Conservation (phyloP, 306 rosid species). For the Dalbergia cochinchinensis region DNA sequence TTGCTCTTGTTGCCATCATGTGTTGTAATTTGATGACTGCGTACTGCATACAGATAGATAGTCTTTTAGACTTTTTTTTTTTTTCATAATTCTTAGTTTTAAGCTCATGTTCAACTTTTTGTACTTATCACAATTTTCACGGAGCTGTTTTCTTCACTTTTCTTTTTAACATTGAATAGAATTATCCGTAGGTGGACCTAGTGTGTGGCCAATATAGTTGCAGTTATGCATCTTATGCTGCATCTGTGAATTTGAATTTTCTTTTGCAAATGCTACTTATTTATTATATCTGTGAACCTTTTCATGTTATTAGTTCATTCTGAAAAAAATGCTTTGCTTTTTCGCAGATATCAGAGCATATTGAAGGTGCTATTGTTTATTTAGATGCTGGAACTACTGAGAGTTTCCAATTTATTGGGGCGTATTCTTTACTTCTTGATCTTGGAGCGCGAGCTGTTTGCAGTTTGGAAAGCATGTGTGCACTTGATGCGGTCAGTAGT, state of each 20-base stretch:
- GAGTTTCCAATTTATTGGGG: conserved; percentile 83
- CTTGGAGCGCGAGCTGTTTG: conserved; percentile 79
- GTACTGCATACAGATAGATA: background rate
- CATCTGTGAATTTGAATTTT: conserved; percentile 29
- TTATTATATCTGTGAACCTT: conserved; percentile 23
- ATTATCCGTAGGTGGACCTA: background rate
- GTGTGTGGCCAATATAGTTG: conserved; percentile 11
- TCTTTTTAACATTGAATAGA: background rate
- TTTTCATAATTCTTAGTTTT: background rate
- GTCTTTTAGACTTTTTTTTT: background rate
- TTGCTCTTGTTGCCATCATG: background rate
- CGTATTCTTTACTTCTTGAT: conserved; percentile 73
- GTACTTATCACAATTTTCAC: background rate
- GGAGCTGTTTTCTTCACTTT: background rate
- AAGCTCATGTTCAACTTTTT: background rate
- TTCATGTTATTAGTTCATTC: background rate
- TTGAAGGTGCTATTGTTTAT: conserved; percentile 78
- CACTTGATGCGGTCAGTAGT: conserved; percentile 68
- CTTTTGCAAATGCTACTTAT: background rate
- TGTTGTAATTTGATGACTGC: conserved; percentile 5
- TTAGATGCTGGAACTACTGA: conserved; percentile 86
- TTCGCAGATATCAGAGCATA: conserved; percentile 76
- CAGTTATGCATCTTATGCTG: conserved; percentile 7
- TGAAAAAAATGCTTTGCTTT: background rate
- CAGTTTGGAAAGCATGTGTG: conserved; percentile 66